Evolutionary conservation across 2,329 filamentous ascomycete species (phyloP).

Genomic region (Trichoderma pleuroti): DNA sequence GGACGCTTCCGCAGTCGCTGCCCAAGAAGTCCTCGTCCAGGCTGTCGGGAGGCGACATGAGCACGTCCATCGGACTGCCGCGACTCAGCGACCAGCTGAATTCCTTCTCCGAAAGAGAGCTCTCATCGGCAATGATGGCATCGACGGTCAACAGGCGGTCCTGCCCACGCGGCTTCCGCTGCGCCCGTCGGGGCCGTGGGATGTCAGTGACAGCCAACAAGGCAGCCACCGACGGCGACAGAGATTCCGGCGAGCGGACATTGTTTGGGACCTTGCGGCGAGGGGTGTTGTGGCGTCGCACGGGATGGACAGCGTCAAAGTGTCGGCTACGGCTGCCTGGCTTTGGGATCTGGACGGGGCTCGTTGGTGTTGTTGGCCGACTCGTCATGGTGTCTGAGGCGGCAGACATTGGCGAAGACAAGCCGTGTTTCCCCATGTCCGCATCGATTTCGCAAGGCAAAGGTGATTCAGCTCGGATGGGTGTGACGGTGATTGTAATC

Average conservation of each 20-base stretch:
- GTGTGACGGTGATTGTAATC: slow-evolving; percentile 20
- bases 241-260: slow-evolving; percentile 49
- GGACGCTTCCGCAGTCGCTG: slow-evolving; percentile 44
- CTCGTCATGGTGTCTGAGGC: slow-evolving; percentile 29
- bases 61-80: slow-evolving; percentile 55
- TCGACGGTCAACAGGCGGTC: slow-evolving; percentile 48
- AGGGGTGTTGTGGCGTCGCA: slow-evolving; percentile 39
- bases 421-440: slow-evolving; percentile 36
- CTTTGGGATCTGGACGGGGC: slow-evolving; percentile 54
- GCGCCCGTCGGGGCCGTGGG: slow-evolving; percentile 44
- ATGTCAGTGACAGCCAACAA: slow-evolving; percentile 61
- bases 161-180: slow-evolving; percentile 31
- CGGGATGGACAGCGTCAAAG: slow-evolving; percentile 32
- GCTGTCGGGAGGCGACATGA: slow-evolving; percentile 60
- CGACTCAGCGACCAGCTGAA: slow-evolving; percentile 50
- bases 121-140: slow-evolving; percentile 50
- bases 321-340: slow-evolving; percentile 34
- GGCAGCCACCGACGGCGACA: slow-evolving; percentile 58
- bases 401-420: slow-evolving; percentile 30
- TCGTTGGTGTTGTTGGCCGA: slow-evolving; percentile 38
- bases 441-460: slow-evolving; percentile 26
- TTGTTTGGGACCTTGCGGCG: slow-evolving; percentile 36
- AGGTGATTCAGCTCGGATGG: slow-evolving; percentile 18
- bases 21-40: slow-evolving; percentile 48
- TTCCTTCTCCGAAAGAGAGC: slow-evolving; percentile 55